Percentiles rank a stretch among this genome's conserved stretches.
Conservation (phyloP, 2,329 filamentous ascomycete genomes). For the Aspergillus pseudoviridinutans region DNA sequence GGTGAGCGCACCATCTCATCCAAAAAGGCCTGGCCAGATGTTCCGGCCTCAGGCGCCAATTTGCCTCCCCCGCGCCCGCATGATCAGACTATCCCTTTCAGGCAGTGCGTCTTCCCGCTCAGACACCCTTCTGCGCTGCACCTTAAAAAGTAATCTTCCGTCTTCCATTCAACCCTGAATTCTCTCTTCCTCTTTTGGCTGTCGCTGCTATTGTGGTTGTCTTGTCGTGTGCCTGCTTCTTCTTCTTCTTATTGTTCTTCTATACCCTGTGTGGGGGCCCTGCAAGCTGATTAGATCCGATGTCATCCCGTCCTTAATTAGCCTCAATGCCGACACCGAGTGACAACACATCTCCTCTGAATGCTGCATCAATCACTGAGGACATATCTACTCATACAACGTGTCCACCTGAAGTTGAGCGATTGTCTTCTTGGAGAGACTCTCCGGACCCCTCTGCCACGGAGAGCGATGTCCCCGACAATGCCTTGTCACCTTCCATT, state of each 20-base stretch:
- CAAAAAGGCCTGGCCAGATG: neutral
- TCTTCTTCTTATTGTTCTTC: constrained; percentile 21
- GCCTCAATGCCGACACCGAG: constrained; percentile 50
- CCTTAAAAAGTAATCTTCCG: constrained; percentile 4
- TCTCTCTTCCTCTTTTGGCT: constrained; percentile 5
- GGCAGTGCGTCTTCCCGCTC: constrained; percentile 20
- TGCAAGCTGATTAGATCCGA: constrained; percentile 24
- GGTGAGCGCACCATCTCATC: neutral
- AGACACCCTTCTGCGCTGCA: constrained; percentile 8
- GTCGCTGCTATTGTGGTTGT: constrained; percentile 2
- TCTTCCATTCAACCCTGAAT: neutral
- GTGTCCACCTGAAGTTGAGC: constrained; percentile 48
- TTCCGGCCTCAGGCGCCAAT: constrained; percentile 21
- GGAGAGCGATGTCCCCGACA: constrained; percentile 24
- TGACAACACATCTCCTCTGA: constrained; percentile 40
- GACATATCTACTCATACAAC: constrained; percentile 43
- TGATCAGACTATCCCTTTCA: constrained; percentile 27
- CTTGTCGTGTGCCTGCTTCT: constrained; percentile 17
- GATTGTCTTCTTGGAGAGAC: constrained; percentile 30
- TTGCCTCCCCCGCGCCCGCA: constrained; percentile 38
- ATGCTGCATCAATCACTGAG: constrained; percentile 42
- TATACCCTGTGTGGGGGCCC: neutral
- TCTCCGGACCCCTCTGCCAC: constrained; percentile 23
- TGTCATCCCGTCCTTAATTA: constrained; percentile 34
- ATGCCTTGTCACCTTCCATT: constrained; percentile 23